Conservation (phyloP, 345 rosid genomes). For the Rhodamnia argentea region DNA sequence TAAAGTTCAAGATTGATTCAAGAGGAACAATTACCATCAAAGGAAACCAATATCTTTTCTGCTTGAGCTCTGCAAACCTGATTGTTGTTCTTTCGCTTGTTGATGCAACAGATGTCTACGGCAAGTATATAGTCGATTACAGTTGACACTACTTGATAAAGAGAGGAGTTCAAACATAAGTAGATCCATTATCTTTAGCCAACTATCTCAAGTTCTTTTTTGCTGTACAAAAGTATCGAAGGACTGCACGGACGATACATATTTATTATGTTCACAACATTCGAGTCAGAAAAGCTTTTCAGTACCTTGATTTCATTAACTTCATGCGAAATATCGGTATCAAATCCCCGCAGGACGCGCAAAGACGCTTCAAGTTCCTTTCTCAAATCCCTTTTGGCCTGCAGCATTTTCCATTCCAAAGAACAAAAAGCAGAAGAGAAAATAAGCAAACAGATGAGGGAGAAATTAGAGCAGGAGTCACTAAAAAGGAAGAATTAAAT, state of each 20-base stretch:
- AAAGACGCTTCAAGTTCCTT: conserved; percentile 85
- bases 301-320: conserved; percentile 88
- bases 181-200: not conserved
- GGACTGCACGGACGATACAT: not conserved
- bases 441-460: not conserved
- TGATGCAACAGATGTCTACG: conserved; percentile 72
- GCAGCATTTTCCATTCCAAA: not conserved
- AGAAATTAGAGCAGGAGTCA: not conserved
- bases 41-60: conserved; percentile 92
- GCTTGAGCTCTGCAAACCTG: conserved; percentile 70
- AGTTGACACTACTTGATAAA: not conserved
- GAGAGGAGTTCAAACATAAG: not conserved
- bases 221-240: not conserved
- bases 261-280: not conserved
- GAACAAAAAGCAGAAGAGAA: not conserved
- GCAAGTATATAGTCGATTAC: not conserved
- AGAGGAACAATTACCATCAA: conserved; percentile 41
- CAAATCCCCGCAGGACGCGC: conserved; percentile 93
- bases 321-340: conserved; percentile 74
- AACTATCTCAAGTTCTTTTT: not conserved
- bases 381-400: conserved; percentile 91
- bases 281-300: not conserved
- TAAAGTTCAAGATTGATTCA: not conserved
- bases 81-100: conserved; percentile 56
- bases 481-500: not conserved